These are phyloP conservation scores for Microthlaspi erraticum DNA, from an alignment of 345 rosid genomes.

Conservation along the genomic window DNA sequence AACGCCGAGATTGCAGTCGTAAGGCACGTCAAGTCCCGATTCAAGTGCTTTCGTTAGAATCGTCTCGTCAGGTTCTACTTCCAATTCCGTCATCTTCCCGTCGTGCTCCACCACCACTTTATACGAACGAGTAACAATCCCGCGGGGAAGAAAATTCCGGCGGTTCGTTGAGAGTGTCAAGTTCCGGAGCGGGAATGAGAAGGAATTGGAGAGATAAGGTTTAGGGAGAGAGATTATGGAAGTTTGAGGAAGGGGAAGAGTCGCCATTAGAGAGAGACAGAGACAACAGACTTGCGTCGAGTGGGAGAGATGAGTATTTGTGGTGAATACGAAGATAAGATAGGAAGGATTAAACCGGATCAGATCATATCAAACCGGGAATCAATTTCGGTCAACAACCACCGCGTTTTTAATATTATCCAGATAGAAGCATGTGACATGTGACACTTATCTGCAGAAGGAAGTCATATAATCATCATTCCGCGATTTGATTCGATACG, in stretches of 20 bases:
- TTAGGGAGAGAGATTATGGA: constrained; percentile 54
- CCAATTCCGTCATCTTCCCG: constrained; percentile 70
- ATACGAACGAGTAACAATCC: constrained; percentile 51
- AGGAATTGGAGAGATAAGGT: constrained; percentile 40
- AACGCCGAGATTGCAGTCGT: constrained; percentile 95
- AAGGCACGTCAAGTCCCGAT: constrained; percentile 70
- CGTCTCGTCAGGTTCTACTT: constrained; percentile 85
- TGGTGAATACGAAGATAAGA: constrained; percentile 32
- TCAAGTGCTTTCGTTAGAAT: constrained; percentile 86
- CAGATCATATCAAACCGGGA: constrained; percentile 3
- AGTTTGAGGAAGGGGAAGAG: constrained; percentile 59
- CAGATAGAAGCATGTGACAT: neutral
- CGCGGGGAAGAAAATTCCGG: constrained; percentile 5
- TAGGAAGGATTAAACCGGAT: neutral
- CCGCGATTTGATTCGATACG: constrained; percentile 6
- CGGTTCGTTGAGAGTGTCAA: constrained; percentile 1
- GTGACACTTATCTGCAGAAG: neutral
- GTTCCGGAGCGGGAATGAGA: constrained; percentile 43
- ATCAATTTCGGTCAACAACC: constrained; percentile 22
- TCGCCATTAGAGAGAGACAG: constrained; percentile 55
- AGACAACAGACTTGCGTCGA: constrained; percentile 17
- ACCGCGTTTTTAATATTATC: constrained; percentile 13
- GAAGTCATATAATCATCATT: neutral
- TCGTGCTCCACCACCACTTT: constrained; percentile 83
- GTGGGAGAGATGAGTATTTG: constrained; percentile 20